Evolutionary conservation across 106 monocot genomes (phyloP), one percentile per base, ranked within the genome.

Genomic region (Dactylorhiza incarnata): DNA sequence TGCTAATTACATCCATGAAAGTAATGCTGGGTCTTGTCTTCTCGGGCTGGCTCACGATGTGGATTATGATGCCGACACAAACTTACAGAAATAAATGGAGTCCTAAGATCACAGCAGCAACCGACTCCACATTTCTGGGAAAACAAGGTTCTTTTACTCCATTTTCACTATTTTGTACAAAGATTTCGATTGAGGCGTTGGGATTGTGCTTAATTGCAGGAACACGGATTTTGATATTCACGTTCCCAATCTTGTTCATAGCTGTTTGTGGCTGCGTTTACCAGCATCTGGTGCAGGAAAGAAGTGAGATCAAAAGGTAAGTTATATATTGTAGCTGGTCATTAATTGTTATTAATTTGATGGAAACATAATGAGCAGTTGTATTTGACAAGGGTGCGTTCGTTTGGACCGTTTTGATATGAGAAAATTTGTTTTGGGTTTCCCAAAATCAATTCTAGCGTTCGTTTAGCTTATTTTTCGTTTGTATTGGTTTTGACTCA

Each of bases 191-290:
- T 15, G n/a, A 20, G 13, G 66, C 66, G 7, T 1, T 66, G 8
- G 7, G 12, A 65, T 65, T 26, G 16, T 23, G 2, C 66, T n/a
- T 37, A 43, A 0, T 25, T 80, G 67, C 82, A 96, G 95, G 89
- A 72, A 78, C 77, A 5, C 82, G 52, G 45, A 61, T 86, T 7
- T 53, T 93, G 73, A 75, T 93, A 10, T 88, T 44, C 37, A 77
- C 87, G 5, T 84, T 89, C 61, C 90, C 93, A 6, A 72, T 92
- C 19, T 19, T 96, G 7, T 85, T 96, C 78, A 83, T 96, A 25
- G 49, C 90, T 43, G 82, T 87, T 16, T 29, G 89, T 14, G 90
- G 90, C n/a, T 90, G 88, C 82, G 9, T 89, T 45, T 87, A 89
- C 63, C 84, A 85, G 14, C 88, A 93, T 68, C 53, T 85, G 55